Evolutionary conservation across 148 eudicot genomes (phyloP), one percentile per base, ranked within the genome.

Genomic region (Chenopodium quinoa): DNA sequence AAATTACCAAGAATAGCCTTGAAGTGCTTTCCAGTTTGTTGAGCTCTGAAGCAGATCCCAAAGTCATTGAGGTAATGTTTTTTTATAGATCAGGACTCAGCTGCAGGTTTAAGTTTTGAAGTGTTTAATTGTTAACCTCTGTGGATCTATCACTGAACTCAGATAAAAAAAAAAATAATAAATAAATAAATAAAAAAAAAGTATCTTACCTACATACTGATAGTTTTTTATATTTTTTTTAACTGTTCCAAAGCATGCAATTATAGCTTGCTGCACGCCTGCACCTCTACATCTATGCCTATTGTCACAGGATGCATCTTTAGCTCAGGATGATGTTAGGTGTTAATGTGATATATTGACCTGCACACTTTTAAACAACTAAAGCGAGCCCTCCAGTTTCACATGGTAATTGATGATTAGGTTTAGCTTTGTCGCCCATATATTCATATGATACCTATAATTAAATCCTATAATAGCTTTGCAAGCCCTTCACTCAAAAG

Each of bases 11-110:
- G 76, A 96, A 93, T 87, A 96, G 93, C 87, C 85, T 96, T 69
- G 99, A 96, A 75, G 84, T 96, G 71, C 91, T 96, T 16, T 90
- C 95, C 58, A 93, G 99, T 85, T 86, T 96, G 75, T 78, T 96
- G 82, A 88, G 83, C 85, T 91, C 99, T 71, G 90, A 85, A 40
- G 81, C 82, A 20, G 93, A 87, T 76, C 89, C 91, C 25, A 88
- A 88, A 83, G 88, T 89, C 48, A 50, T 89, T 82, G 90, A 92
- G 96, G 98, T 93, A 88, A 83, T 72, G 9, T 73, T 32, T 52
- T 12, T 52, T 47, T 65, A 44, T 58, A 4, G 52, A 31, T 63
- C 23, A 17, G 4, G 31, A 60, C 25, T 72, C 29, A 34, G 17
- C 34, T 47, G 32, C 31, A 4, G 76, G 37, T 8, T 16, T 40